These are phyloP conservation scores for Globisporangium alternatum DNA, from an alignment of 352 stramenopile genomes.

Conservation along the genomic window DNA sequence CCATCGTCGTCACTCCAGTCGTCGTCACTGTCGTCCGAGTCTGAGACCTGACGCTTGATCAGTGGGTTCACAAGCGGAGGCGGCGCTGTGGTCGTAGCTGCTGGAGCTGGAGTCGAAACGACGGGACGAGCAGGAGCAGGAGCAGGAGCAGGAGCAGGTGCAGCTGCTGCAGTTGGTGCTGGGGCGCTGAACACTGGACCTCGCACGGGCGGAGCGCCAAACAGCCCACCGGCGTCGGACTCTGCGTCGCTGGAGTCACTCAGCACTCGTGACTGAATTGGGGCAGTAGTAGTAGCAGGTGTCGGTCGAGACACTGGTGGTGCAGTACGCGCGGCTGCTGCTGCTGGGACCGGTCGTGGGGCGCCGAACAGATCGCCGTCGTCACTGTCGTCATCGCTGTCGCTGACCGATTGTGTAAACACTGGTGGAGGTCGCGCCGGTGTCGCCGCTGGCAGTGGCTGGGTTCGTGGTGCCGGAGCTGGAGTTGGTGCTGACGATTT, in stretches of 20 bases:
- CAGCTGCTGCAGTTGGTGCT: conserved; percentile 11
- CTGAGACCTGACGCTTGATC: conserved; percentile 43
- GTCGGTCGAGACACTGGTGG: conserved; percentile 14
- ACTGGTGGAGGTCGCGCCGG: neutral
- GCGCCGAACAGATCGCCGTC: conserved; percentile 2
- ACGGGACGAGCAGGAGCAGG: neutral
- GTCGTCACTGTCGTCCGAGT: conserved; percentile 47
- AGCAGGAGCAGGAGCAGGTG: conserved; percentile 9
- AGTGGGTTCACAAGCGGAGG: conserved; percentile 32
- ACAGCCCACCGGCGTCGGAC: conserved; percentile 55
- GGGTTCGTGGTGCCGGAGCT: neutral
- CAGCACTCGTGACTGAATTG: conserved; percentile 26
- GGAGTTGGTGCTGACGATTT: conserved; percentile 3
- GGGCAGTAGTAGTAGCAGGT: conserved; percentile 9
- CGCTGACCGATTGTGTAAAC: neutral
- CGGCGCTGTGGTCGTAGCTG: conserved; percentile 15
- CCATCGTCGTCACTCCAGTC: conserved; percentile 63
- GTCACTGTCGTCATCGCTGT: conserved; percentile 3
- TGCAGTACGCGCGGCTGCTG: neutral
- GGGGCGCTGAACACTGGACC: conserved; percentile 9
- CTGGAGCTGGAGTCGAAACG: neutral
- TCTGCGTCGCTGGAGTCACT: conserved; percentile 62
- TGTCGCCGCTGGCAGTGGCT: neutral
- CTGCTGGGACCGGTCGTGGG: neutral
- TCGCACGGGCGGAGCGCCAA: conserved; percentile 36